Base-by-base conservation (phyloP, 805 yeast genomes). In the Wickerhamomyces mucosus region DNA sequence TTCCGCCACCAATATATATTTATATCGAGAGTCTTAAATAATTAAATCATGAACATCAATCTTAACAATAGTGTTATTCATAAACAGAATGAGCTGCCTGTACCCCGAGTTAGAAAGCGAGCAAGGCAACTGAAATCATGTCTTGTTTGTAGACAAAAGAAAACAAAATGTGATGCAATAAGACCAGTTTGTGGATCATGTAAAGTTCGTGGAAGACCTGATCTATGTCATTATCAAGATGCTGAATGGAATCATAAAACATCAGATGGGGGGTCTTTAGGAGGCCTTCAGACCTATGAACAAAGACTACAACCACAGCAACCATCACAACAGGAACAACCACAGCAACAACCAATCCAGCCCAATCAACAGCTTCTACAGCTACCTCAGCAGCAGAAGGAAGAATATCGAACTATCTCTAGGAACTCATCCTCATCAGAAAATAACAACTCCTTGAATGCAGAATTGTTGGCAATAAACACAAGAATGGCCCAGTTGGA, bases 131-230 rank as follows among this genome's bases (percentile, higher is more conserved):
- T 40, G 3, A 48, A 44, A 32, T 45, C 53, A 5, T 50, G 54
- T 22, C 28, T 40, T 3, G 34, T 32, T 2, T 50, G 54, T 21
- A 46, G 54, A 13, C 42, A 40, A 23, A 41, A 41, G 36, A 50
- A 50, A 39, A 46, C 44, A 9, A 48, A 40, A 39, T 50, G 54
- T 27, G 53, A 50, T 28, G 42, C 46, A 25, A 25, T 15, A 1
- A 46, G 41, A 28, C 54, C 54, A 1, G 36, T 33, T 1, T 50
- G 54, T 27, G 43, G 45, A 0, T 28, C 39, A 2, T 50, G 54
- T 20, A 24, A 29, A 21, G 41, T 34, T 21, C 34, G 42, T 11
- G 45, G 37, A 7, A 36, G 36, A 24, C 26, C 44, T 1, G 27
- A 29, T 21, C 24, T 15, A 14, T 49, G 54, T 28, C 35, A 31